phyloP scores from a whole-genome alignment of 345 rosid species.

The Arabidopsis thaliana region TAIR10.1 NC_003074.8:17376001-17376500 shows the following conservation, averaged over 20 bases:
- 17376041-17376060: slow-evolving; percentile 1
- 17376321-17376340: too few relatives aligned
- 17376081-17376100: background rate
- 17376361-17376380: too few relatives aligned
- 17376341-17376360: too few relatives aligned
- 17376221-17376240: too few relatives aligned
- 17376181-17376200: background rate
- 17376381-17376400: too few relatives aligned
- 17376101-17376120: background rate
- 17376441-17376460: too few relatives aligned
- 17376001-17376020: slow-evolving; percentile 57
- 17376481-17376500: slow-evolving; percentile 13
- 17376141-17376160: background rate
- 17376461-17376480: too few relatives aligned
- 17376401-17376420: too few relatives aligned
- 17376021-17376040: slow-evolving; percentile 21
- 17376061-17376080: background rate
- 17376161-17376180: background rate
- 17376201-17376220: background rate
- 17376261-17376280: background rate
- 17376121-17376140: background rate
- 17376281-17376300: too few relatives aligned
- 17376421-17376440: too few relatives aligned
- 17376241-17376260: background rate
- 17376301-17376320: too few relatives aligned